These are phyloP conservation scores for Kwoniella sp. DNA, from an alignment of 768 basidiomycete species.

Conservation along the genomic window DNA sequence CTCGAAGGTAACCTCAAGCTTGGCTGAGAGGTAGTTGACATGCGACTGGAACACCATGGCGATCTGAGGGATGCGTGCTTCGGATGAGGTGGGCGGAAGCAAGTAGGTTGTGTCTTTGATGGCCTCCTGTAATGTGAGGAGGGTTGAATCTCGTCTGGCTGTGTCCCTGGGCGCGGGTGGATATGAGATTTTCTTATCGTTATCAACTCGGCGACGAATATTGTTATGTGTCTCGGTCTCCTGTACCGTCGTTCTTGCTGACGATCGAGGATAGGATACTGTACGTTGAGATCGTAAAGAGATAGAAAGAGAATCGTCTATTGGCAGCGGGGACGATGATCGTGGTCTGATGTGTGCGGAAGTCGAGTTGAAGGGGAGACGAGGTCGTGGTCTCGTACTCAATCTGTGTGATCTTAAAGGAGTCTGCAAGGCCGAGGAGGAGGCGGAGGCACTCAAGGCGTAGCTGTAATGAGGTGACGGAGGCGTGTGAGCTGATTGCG, in stretches of 20 bases:
- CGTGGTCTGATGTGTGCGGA: neutral
- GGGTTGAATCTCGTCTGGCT: neutral
- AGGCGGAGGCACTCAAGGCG: too few species aligned
- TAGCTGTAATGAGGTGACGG: conserved; percentile 1
- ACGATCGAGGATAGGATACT: neutral
- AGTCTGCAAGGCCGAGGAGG: neutral
- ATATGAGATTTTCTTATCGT: too few species aligned
- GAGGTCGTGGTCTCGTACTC: conserved; percentile 4
- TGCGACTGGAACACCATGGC: conserved; percentile 23
- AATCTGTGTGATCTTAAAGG: conserved; percentile 16
- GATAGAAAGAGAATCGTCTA: conserved; percentile 10
- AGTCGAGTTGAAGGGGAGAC: neutral
- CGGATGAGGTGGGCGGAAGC: neutral
- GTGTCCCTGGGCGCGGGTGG: too few species aligned
- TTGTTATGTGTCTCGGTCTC: too few species aligned
- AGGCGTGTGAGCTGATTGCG: neutral
- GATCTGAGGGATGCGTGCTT: neutral
- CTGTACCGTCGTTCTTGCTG: too few species aligned
- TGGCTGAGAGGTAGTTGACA: conserved; percentile 34
- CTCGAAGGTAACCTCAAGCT: conserved; percentile 39
- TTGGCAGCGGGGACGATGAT: neutral
- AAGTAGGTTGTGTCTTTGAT: neutral
- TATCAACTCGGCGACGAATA: too few species aligned
- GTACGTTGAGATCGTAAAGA: neutral
- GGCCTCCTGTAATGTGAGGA: neutral